Evolutionary conservation across 768 basidiomycete species (phyloP).

Genomic region (Kwoniella sp.): DNA sequence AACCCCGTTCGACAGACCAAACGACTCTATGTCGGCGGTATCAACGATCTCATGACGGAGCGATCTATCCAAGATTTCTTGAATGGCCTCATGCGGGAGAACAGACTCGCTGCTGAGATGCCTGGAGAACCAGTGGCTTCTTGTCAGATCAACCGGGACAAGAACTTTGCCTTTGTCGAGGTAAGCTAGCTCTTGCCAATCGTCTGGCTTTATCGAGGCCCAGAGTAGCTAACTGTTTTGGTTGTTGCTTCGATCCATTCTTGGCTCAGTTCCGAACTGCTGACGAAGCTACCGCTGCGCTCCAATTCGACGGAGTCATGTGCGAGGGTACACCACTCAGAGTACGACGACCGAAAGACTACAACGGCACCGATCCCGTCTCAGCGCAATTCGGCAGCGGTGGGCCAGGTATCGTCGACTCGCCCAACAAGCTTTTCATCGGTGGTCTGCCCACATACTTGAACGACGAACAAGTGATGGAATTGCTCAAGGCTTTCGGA

Average conservation of each 20-base stretch:
- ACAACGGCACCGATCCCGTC: slow-evolving; percentile 70
- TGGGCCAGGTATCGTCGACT: slow-evolving; percentile 93
- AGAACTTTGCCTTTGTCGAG: slow-evolving; percentile 98
- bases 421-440: slow-evolving; percentile 96
- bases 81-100: slow-evolving; percentile 90
- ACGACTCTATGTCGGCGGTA: slow-evolving; percentile 93
- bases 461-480: slow-evolving; percentile 98
- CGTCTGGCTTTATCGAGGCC: no score
- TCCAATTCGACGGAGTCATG: slow-evolving; percentile 96
- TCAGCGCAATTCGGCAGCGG: slow-evolving; percentile 83
- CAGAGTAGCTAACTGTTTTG: background rate
- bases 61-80: slow-evolving; percentile 90
- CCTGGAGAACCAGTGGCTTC: slow-evolving; percentile 83
- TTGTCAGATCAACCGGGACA: slow-evolving; percentile 96
- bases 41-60: slow-evolving; percentile 92
- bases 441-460: slow-evolving; percentile 94
- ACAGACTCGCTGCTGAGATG: slow-evolving; percentile 51
- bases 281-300: slow-evolving; percentile 92
- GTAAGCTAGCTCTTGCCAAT: slow-evolving; percentile 64
- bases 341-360: slow-evolving; percentile 97
- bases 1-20: slow-evolving; percentile 58
- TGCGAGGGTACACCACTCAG: slow-evolving; percentile 94
- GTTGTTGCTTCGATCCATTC: background rate
- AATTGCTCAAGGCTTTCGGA: slow-evolving; percentile 93
- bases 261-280: slow-evolving; percentile 83